Evolutionary conservation across 176 grass and related monocot species (phyloP).

Genomic region (Dactylis glomerata): DNA sequence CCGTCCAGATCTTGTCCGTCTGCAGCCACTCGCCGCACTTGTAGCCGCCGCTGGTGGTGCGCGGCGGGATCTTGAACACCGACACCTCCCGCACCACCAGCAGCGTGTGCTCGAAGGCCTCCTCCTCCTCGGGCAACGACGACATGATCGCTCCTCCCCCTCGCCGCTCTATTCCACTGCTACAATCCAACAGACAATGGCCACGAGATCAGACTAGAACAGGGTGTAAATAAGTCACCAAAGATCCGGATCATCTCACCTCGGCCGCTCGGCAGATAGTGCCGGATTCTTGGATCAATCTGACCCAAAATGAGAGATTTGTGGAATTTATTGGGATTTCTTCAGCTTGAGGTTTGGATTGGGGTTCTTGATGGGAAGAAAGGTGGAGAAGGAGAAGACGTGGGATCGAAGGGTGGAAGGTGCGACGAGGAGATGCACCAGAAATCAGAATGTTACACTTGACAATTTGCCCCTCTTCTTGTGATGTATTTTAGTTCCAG

Average conservation of each 20-base stretch:
- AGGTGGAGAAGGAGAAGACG: constrained; percentile 27
- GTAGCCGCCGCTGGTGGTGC: constrained; percentile 89
- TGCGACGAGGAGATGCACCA: constrained; percentile 3
- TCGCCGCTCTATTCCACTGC: neutral
- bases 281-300: constrained; percentile 4
- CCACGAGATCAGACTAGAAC: neutral
- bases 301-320: neutral
- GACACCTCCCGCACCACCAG: constrained; percentile 94
- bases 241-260: constrained; percentile 34
- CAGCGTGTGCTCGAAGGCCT: constrained; percentile 94
- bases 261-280: neutral
- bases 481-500: neutral
- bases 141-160: constrained; percentile 26
- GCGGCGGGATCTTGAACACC: constrained; percentile 95
- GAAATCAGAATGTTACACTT: constrained; percentile 37
- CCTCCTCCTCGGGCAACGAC: constrained; percentile 60
- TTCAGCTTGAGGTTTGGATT: constrained; percentile 39
- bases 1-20: constrained; percentile 97
- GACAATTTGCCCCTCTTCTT: neutral
- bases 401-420: constrained; percentile 43
- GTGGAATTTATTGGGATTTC: neutral
- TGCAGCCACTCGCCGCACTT: constrained; percentile 99
- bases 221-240: neutral
- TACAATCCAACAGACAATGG: constrained; percentile 27
- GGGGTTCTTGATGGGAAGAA: constrained; percentile 40